Evolutionary conservation across 352 stramenopile species (phyloP).

Genomic region (Aphanomyces cochlioides): DNA sequence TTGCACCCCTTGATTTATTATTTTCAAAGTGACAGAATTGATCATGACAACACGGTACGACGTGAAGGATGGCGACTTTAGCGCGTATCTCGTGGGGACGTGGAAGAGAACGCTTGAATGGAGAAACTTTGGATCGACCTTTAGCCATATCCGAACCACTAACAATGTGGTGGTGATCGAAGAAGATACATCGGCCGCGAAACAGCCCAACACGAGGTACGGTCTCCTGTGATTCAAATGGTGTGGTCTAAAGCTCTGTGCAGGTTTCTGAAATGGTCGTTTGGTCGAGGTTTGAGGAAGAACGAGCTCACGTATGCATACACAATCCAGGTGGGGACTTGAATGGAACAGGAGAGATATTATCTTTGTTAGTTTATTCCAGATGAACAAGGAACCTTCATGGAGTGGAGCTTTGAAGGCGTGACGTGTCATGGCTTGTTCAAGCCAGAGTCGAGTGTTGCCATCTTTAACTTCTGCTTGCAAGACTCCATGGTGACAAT

Average conservation of each 20-base stretch:
- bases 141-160: slow-evolving; percentile 71
- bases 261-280: slow-evolving; percentile 80
- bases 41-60: slow-evolving; percentile 41
- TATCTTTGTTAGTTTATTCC: slow-evolving; percentile 60
- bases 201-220: slow-evolving; percentile 70
- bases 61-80: slow-evolving; percentile 64
- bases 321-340: slow-evolving; percentile 58
- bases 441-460: slow-evolving; percentile 71
- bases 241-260: neutral
- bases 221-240: slow-evolving; percentile 7
- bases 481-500: slow-evolving; percentile 83
- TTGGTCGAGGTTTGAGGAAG: slow-evolving; percentile 62
- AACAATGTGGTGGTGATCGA: slow-evolving; percentile 83
- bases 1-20: no score
- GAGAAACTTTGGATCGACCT: slow-evolving; percentile 66
- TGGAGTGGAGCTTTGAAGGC: slow-evolving; percentile 84
- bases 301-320: slow-evolving; percentile 71
- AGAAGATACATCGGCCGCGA: slow-evolving; percentile 59
- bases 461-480: slow-evolving; percentile 80
- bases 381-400: slow-evolving; percentile 70
- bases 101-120: slow-evolving; percentile 84
- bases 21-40: no score
- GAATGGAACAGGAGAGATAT: neutral
- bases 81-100: slow-evolving; percentile 64
- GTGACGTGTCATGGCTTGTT: slow-evolving; percentile 80